Evolutionary conservation across 2,329 filamentous ascomycete species (phyloP), one percentile per base, ranked within the genome.

Genomic region (Ophiostoma novo-ulmi): DNA sequence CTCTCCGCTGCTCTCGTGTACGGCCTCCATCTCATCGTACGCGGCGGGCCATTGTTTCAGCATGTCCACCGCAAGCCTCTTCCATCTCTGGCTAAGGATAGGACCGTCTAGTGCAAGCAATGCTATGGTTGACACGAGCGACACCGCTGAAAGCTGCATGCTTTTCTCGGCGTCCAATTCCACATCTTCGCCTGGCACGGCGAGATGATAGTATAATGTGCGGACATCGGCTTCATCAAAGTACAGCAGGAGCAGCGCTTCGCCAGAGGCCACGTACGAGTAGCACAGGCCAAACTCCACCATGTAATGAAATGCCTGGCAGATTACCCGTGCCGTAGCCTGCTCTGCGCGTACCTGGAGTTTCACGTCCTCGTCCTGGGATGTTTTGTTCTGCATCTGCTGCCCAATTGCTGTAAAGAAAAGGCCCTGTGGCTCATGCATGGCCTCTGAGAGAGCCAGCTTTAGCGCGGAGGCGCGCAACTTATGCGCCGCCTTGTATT

Each of bases 401-500:
- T 48, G 5, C 10, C 17, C 5, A 13, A 48, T 14, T 13, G 17
- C 41, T 10, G 41, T 17, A 20, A 13, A 13, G 8, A 48, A 48
- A 13, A 48, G 13, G 10, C 41, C 41, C 41, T 20, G 41, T 17
- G 13, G 41, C 17, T 48, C 41, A 11, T 11, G 38, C 11, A 11
- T 11, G 38, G 38, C 38, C 6, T 39, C 38, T 8, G 38, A 39
- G 3, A 70, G 38, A n/a, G 69, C 69, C 36, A 22, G 22, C 66
- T 70, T 36, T 38, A 68, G 41, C 65, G 39, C 52, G 22, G 26
- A 26, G 52, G 11, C 66, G 38, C 38, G 65, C 70, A 70, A 38
- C 67, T 71, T 71, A 61, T 71, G 70, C 31, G 70, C 70, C 17
- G 70, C 70, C 67, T 71, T 69, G 67, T 71, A 69, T 44, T 71